Evolutionary conservation across 148 eudicot species (phyloP), one percentile per base, ranked within the genome.

Genomic region (Diospyros kaki): DNA sequence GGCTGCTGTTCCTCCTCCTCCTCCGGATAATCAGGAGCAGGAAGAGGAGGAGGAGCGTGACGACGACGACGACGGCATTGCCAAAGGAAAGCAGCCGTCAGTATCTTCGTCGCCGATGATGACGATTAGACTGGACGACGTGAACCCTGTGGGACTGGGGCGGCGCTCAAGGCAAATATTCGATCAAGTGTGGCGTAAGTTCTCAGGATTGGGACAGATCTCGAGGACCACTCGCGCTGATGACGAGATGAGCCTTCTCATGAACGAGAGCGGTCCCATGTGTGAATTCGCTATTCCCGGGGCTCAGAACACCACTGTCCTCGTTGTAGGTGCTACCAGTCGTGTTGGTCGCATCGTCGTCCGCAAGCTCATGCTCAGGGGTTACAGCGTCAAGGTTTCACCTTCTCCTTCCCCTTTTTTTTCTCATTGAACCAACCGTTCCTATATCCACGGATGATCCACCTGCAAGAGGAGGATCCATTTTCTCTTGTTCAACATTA

Each of bases 311-410:
- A 94, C 97, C 48, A 92, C 92, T 46, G 93, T 94, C 66, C 97
- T 94, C 56, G 98, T 94, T 3, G 94, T 90, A 11, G 98, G 98
- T 60, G 98, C 98, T 54, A 94, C 97, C 56, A 92, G 98, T 79
- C 92, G 98, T 10, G 96, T 92, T 18, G 98, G 98, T 18, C 87
- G 97, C 45, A 89, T 94, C 46, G 97, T 94, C 28, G 92, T 94
- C 72, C 84, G 98, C 15, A 94, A 94, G 81, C 98, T 94, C 74
- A 94, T 94, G 98, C 96, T 94, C 72, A 85, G 98, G 70, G 98
- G 98, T 41, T 94, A 94, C 84, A 78, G 83, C 45, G 98, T 94
- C 78, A 94, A 94, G 95, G 97, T 93, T 58, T 52, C 12, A 5
- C 50, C 45, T 4, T 50, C 74, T 41, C 28, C 28, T 28, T 28